phyloP scores from a whole-genome alignment of 2,329 filamentous ascomycete genomes.

The Trichophyton rubrum region DNA sequence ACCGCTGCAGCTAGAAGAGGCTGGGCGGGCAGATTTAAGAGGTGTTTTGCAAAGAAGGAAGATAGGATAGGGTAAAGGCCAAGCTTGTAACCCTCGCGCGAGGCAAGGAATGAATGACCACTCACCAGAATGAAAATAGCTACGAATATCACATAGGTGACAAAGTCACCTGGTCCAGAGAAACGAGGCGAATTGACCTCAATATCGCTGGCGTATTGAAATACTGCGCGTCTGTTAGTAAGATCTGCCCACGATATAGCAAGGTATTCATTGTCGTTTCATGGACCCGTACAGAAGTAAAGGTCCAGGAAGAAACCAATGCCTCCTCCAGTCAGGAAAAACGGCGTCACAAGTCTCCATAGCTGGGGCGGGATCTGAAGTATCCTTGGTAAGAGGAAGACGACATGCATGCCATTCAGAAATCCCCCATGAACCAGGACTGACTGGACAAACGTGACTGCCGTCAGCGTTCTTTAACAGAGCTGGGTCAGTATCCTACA shows the following conservation, averaged over 20 bases:
- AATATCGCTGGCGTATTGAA: slow-evolving; percentile 61
- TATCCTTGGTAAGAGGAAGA: slow-evolving; percentile 38
- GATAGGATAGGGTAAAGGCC: slow-evolving; percentile 11
- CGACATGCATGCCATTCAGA: slow-evolving; percentile 39
- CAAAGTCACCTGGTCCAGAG: slow-evolving; percentile 60
- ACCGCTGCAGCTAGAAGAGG: slow-evolving; percentile 60
- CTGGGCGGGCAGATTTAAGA: slow-evolving; percentile 73
- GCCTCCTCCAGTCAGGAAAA: slow-evolving; percentile 45
- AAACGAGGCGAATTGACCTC: slow-evolving; percentile 64
- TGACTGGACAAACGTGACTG: slow-evolving; percentile 51
- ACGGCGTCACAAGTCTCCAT: slow-evolving; percentile 48
- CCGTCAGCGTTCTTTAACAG: slow-evolving; percentile 52
- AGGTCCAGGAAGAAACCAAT: slow-evolving; percentile 57
- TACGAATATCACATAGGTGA: slow-evolving; percentile 69
- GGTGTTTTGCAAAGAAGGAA: slow-evolving; percentile 30
- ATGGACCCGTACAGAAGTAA: slow-evolving; percentile 48
- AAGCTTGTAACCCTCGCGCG: slow-evolving; percentile 1
- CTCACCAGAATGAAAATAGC: slow-evolving; percentile 65
- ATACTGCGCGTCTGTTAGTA: slow-evolving; percentile 42
- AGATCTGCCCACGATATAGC: slow-evolving; percentile 10
- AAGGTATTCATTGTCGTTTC: slow-evolving; percentile 8
- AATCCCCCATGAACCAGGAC: slow-evolving; percentile 46
- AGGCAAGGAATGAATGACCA: slow-evolving; percentile 16
- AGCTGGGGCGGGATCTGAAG: slow-evolving; percentile 48
- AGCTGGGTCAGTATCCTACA: slow-evolving; percentile 33